Base-by-base conservation (phyloP, 2,329 filamentous ascomycete genomes). In the Cryphonectria japonica region DNA sequence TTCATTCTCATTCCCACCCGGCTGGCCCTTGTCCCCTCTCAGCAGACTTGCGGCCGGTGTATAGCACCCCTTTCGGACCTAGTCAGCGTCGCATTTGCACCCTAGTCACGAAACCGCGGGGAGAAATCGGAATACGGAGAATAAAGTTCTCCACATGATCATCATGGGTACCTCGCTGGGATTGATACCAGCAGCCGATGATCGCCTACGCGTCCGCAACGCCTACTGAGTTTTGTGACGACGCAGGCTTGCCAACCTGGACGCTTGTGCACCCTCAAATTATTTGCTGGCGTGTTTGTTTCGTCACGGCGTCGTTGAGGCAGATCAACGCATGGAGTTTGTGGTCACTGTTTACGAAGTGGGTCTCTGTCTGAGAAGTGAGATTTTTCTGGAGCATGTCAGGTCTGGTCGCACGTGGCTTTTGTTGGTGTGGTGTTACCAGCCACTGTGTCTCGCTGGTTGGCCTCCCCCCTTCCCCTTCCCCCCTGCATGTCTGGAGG, bases 51-150 rank as follows among this genome's bases (percentile, higher is more conserved):
- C 59, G 5, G 22, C 59, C 32, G 59, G 59, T n/a, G 34, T 26
- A 26, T 14, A 19, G 59, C 32, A 61, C 29, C 59, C 59, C 39
- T 39, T 61, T 39, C 59, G 16, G 34, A 19, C 59, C 32, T 61
- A 39, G 59, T 61, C 59, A 61, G 34, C 59, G 59, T 61, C 59
- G 59, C 34, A 61, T 61, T 9, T 13, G 34, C 59, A 61, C 34
- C 59, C 59, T n/a, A 14, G 59, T 61, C 59, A 39, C 59, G 59
- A 61, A 61, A 61, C 59, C 59, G 59, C 59, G 59, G 59, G 59
- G 59, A 39, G 59, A 11, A 61, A 61, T 61, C 59, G 34, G 59
- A 61, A 61, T 34, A 61, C 32, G 34, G 59, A 61, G 59, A 61
- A 61, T 61, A 61, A 39, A 61, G 59, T 37, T 61, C 59, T 39